These are phyloP conservation scores for Aspergillus versicolor DNA, from an alignment of 2,329 filamentous ascomycete genomes.

Conservation along the genomic window DNA sequence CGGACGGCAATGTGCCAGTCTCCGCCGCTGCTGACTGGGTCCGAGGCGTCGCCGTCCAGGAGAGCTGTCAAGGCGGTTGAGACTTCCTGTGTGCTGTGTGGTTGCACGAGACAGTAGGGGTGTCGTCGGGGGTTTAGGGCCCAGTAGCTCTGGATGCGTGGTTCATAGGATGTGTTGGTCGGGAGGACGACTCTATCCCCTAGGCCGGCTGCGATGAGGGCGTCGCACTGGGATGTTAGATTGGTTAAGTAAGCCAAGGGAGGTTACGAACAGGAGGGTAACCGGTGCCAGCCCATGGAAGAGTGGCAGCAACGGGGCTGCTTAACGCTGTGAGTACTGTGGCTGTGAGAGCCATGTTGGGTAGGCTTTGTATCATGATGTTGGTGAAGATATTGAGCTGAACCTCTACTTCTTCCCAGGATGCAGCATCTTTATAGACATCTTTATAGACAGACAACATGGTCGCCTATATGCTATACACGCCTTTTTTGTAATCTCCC, in stretches of 20 bases:
- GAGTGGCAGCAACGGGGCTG: too few relatives aligned
- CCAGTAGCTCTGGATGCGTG: neutral
- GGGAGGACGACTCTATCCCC: neutral
- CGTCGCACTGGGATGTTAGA: neutral
- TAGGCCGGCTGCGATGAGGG: neutral
- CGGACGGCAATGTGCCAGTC: neutral
- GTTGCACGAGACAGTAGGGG: neutral
- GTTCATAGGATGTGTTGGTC: neutral
- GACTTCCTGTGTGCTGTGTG: neutral
- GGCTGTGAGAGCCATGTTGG: neutral
- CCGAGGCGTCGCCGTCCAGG: neutral
- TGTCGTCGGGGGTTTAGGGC: neutral
- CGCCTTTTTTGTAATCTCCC: too few relatives aligned
- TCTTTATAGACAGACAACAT: too few relatives aligned
- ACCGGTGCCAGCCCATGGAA: neutral
- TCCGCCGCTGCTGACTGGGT: neutral
- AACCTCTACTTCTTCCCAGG: too few relatives aligned
- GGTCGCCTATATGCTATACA: too few relatives aligned
- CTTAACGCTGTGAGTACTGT: neutral
- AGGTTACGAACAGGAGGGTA: neutral
- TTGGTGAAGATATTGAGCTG: too few relatives aligned
- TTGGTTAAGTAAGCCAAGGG: neutral
- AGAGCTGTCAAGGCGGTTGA: neutral
- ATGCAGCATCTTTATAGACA: too few relatives aligned
- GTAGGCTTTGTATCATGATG: too few relatives aligned